Base-by-base conservation (phyloP, 2,329 filamentous ascomycete genomes). In the Ceratocystis lukuohia region DNA sequence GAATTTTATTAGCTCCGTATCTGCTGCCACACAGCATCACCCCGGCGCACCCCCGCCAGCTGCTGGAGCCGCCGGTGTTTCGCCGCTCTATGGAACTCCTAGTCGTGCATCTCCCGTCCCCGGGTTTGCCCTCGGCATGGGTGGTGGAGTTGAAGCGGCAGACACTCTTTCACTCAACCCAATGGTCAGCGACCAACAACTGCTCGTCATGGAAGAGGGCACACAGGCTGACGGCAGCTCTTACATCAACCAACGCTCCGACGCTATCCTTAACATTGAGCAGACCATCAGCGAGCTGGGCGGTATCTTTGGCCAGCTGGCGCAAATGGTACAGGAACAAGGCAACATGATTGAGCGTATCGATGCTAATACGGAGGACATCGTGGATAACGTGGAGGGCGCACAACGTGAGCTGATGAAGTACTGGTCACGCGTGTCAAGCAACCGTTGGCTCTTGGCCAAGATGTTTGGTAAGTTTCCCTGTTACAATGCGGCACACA, bases 311-410 rank as follows among this genome's bases (percentile, higher is more conserved):
- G 90, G 91, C 7, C 93, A 99, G 76, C 79, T 99, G 62, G 93
- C 94, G 45, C 87, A 90, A 70, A 97, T 99, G 94, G 94, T 99
- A 37, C 91, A 88, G 66, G 93, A 99, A 75, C 94, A 99, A 77
- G 91, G 89, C 69, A 94, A 96, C 76, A 96, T 96, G 88, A 96
- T 99, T 70, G 91, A 97, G 76, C 83, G 93, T 62, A 96, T 96
- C 73, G 93, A 97, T 72, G 93, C 93, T 70, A 96, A 97, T 75
- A 96, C 93, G 1, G 94, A 99, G 73, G 92, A 96, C 71, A 91
- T 99, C 5, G 93, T 99, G 65, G 93, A 97, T 73, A 99, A 99
- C 72, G 93, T 99, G n/a, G 85, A 96, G 73, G 94, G 94, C 20
- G 94, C 94, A 5, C 94, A 99, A 74, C 83, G 92, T 69, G 93